Percentiles rank a stretch among this genome's conserved stretches.
phyloP scores from a whole-genome alignment of 1,284 basidiomycete species.

The Ceratobasidium sp. region DNA sequence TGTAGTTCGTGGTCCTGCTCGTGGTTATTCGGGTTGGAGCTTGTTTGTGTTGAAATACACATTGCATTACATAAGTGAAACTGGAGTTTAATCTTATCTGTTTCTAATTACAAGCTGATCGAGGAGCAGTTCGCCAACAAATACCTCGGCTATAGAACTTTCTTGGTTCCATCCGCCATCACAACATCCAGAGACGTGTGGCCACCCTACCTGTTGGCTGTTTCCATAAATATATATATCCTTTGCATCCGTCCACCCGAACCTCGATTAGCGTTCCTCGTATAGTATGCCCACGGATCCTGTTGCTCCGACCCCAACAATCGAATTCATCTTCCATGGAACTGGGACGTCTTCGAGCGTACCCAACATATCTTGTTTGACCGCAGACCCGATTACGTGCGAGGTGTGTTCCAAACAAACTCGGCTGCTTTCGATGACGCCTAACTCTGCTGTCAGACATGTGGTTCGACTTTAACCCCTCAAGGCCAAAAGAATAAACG shows the following conservation, averaged over 20 bases:
- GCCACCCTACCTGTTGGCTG: not conserved
- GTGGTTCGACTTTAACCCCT: conserved; percentile 71
- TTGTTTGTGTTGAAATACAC: not conserved
- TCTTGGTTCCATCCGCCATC: not conserved
- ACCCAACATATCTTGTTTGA: conserved; percentile 36
- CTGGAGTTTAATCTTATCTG: not conserved
- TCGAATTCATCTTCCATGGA: conserved; percentile 77
- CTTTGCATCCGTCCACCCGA: not conserved
- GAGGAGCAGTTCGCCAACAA: not conserved
- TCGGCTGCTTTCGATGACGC: not conserved
- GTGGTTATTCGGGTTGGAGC: no score
- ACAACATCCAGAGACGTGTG: not conserved
- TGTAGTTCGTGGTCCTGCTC: no score
- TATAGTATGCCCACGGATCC: conserved; percentile 11
- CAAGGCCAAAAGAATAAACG: conserved; percentile 80
- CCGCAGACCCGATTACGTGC: conserved; percentile 26
- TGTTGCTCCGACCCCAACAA: conserved; percentile 13
- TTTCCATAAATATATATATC: not conserved
- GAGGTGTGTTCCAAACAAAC: conserved; percentile 7
- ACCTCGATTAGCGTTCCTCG: not conserved
- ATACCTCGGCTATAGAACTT: not conserved
- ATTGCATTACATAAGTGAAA: not conserved
- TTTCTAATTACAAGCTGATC: not conserved
- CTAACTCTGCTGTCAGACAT: conserved; percentile 60
- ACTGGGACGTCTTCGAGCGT: conserved; percentile 73